Evolutionary conservation across 768 basidiomycete genomes (phyloP), one percentile per base, ranked within the genome.

Genomic region (Ephemerocybe angulata): DNA sequence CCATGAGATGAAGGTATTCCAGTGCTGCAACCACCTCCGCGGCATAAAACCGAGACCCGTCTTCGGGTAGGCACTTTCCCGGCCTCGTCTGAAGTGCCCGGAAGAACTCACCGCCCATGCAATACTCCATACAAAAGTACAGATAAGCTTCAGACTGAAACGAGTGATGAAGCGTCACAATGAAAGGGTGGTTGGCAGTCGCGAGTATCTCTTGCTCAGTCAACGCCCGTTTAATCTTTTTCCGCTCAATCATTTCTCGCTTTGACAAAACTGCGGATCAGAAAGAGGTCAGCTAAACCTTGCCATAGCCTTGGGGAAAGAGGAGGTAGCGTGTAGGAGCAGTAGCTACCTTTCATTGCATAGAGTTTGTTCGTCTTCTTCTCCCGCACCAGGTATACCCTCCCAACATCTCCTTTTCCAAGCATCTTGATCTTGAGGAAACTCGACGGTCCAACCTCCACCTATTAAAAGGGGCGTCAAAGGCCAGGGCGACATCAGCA

Each of bases 21-120:
- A 99, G 76, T 24, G 97, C 97, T 42, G 96, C 95, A 52, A 90
- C 88, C 29, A 99, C 97, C 76, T 99, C 97, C 60, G 97, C 97
- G 56, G 97, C 96, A 70, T 99, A 99, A 76, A 98, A 98, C 53
- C 93, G 84, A 19, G 95, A 88, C 27, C 89, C 93, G 53, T 98
- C 95, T 74, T 99, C 97, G 52, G 91, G 76, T 25, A 99, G 81
- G 72, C 97, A 98, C 67, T 94, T 98, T n/a, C 91, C 93, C 5
- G 96, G 97, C 58, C 93, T 82, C 44, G 90, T 90, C 70, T 99
- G 97, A 58, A 99, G 76, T 8, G 96, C 95, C 31, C 97, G 88
- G 80, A 99, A 99, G 76, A 99, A 99, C 67, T 99, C 97, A 54
- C 97, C 97, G 31, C 97, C 85, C 92, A 97, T 95, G 74, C 97